Base-by-base conservation (phyloP, 768 basidiomycete species). In the Lactarius vividus region DNA sequence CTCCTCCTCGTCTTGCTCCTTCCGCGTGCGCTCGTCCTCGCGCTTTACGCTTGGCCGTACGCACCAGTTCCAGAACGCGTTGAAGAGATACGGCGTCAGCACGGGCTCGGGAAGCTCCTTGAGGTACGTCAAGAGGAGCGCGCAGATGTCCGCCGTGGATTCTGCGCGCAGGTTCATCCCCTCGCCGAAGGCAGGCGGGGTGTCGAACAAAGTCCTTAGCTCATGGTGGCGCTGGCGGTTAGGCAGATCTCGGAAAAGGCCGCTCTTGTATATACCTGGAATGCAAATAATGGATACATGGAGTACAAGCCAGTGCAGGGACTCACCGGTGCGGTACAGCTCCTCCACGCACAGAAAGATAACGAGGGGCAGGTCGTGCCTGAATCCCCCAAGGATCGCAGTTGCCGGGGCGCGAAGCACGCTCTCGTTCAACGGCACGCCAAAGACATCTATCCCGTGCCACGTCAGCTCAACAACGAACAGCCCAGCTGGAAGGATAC, bases 101-200 rank as follows among this genome's bases (percentile, higher is more conserved):
- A 85, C 74, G 0, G 84, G 79, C 57, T 74, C 73, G 1, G 84
- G 81, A 8, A 85, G 75, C 59, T 79, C 76, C 20, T 79, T 78
- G 61, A 85, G 76, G 66, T 80, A 85, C 2, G 79, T 77, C 15
- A 80, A 78, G 29, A 85, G 71, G 40, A 83, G 74, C 0, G 81
- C 80, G 70, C 80, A 79, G 46, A 83, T 73, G 64, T 81, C 79
- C 1, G 81, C 75, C 68, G 79, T 81, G 1, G 75, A 67, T 62
- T 70, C 71, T 33, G 64, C 62, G 15, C 68, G 62, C 23, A 74
- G 59, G 49, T 65, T 65, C 65, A 69, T 67, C 11, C 72, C 57
- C 37, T 72, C 74, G 20, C 73, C 73, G 39, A 72, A 74, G 37
- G 71, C 46, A 2, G 75, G 73, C 3, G 69, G 16, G 23, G 74